Percentiles rank a stretch among this genome's conserved stretches.
Conservation (phyloP, 2,329 filamentous ascomycete species). For the Botrytis byssoidea region DNA sequence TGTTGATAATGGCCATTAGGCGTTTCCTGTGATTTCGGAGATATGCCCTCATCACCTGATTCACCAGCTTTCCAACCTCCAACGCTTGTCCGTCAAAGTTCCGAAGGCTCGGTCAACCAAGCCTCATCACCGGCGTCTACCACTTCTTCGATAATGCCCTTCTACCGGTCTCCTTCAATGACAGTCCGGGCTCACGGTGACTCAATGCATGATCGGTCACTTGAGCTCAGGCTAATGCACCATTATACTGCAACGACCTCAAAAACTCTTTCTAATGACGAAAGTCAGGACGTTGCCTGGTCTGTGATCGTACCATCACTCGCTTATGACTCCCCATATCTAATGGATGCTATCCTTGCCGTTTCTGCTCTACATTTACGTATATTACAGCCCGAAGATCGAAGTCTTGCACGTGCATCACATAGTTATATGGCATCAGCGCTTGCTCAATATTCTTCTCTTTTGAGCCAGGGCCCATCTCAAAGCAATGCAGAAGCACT, state of each 20-base stretch:
- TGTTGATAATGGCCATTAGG: conserved; percentile 32
- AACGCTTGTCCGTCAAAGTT: not conserved
- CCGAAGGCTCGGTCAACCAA: conserved; percentile 17
- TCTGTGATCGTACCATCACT: conserved; percentile 58
- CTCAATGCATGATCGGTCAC: conserved; percentile 31
- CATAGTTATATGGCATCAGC: conserved; percentile 65
- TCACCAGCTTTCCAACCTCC: conserved; percentile 23
- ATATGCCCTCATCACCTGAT: conserved; percentile 23
- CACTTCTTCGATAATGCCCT: conserved; percentile 25
- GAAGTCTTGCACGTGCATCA: conserved; percentile 58
- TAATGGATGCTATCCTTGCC: conserved; percentile 63
- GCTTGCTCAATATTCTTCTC: conserved; percentile 57
- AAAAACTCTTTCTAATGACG: conserved; percentile 55
- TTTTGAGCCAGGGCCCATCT: conserved; percentile 56
- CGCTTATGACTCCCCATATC: conserved; percentile 59
- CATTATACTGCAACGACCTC: conserved; percentile 62
- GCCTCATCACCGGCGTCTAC: conserved; percentile 24
- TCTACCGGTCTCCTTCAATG: conserved; percentile 30
- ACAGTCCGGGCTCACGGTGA: conserved; percentile 25
- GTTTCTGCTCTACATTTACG: conserved; percentile 63
- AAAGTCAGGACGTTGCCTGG: conserved; percentile 58
- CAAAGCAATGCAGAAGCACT: conserved; percentile 60
- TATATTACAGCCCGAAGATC: conserved; percentile 56
- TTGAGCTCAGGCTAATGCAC: conserved; percentile 63
- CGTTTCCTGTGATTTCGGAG: conserved; percentile 64